Percentiles rank a stretch among this genome's conserved stretches.
These are phyloP conservation scores for Daldinia vernicosa DNA, from an alignment of 495 filamentous ascomycete genomes.

Conservation along the genomic window DNA sequence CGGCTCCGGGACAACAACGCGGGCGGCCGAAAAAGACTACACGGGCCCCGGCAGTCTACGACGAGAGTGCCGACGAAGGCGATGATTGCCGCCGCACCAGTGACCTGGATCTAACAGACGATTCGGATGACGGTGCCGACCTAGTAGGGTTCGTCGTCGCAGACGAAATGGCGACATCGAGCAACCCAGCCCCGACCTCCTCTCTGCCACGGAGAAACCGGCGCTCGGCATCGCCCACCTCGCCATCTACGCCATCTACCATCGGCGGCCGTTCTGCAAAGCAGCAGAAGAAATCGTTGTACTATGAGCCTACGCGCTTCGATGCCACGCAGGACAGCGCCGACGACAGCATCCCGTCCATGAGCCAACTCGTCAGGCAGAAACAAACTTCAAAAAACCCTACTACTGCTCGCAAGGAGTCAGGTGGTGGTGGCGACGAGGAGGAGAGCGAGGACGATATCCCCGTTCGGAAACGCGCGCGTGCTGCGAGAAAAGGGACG, in stretches of 20 bases:
- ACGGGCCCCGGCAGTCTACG: conserved; percentile 31
- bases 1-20: conserved; percentile 21
- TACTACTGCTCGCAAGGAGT: not conserved
- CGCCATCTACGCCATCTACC: conserved; percentile 31
- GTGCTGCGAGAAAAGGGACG: conserved; percentile 19
- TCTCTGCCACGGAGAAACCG: conserved; percentile 27
- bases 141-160: conserved; percentile 56
- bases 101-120: conserved; percentile 56
- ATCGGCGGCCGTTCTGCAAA: not conserved
- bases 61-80: conserved; percentile 55
- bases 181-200: conserved; percentile 39
- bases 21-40: conserved; percentile 25
- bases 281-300: conserved; percentile 33
- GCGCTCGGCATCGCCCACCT: conserved; percentile 47
- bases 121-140: conserved; percentile 57
- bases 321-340: conserved; percentile 46
- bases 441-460: conserved; percentile 8
- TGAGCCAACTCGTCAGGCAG: conserved; percentile 45
- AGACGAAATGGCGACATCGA: conserved; percentile 54
- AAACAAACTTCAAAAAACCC: conserved; percentile 15
- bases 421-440: conserved; percentile 14
- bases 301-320: conserved; percentile 48
- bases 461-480: conserved; percentile 5
- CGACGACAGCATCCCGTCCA: conserved; percentile 52
- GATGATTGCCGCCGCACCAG: conserved; percentile 60